Evolutionary conservation across 2,329 filamentous ascomycete genomes (phyloP).

Genomic region (Mollisia scopiformis): DNA sequence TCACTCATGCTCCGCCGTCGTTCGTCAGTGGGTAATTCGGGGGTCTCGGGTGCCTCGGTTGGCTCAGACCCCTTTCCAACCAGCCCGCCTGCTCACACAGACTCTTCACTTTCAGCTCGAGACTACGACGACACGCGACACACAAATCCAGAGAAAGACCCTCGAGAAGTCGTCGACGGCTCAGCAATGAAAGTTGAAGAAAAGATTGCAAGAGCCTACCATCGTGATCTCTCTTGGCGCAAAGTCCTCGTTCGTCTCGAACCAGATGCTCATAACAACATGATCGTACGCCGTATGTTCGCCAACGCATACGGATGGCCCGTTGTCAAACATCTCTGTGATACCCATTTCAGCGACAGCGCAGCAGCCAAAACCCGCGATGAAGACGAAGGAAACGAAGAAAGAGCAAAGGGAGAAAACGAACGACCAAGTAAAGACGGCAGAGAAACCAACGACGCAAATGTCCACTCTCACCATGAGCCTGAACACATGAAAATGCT

Average conservation of each 20-base stretch:
- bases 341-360: constrained; percentile 88
- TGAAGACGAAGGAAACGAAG: constrained; percentile 65
- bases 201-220: constrained; percentile 95
- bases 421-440: constrained; percentile 64
- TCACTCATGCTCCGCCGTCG: constrained; percentile 23
- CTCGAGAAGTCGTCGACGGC: constrained; percentile 55
- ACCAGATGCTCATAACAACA: constrained; percentile 98
- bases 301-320: constrained; percentile 98
- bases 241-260: constrained; percentile 96
- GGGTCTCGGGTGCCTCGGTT: background rate
- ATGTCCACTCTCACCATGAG: background rate
- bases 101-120: constrained; percentile 45
- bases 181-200: constrained; percentile 90
- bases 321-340: constrained; percentile 90
- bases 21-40: constrained; percentile 13
- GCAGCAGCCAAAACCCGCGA: constrained; percentile 67
- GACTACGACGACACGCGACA: constrained; percentile 57
- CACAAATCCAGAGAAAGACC: constrained; percentile 49
- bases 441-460: constrained; percentile 58
- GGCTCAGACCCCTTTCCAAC: constrained; percentile 16
- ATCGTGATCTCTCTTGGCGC: constrained; percentile 88
- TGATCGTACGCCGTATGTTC: constrained; percentile 95
- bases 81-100: constrained; percentile 43
- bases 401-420: constrained; percentile 67
- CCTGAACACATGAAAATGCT: constrained; percentile 22